Evolutionary conservation across 768 basidiomycete genomes (phyloP), one percentile per base, ranked within the genome.

Genomic region (Phlegmacium glaucopus): DNA sequence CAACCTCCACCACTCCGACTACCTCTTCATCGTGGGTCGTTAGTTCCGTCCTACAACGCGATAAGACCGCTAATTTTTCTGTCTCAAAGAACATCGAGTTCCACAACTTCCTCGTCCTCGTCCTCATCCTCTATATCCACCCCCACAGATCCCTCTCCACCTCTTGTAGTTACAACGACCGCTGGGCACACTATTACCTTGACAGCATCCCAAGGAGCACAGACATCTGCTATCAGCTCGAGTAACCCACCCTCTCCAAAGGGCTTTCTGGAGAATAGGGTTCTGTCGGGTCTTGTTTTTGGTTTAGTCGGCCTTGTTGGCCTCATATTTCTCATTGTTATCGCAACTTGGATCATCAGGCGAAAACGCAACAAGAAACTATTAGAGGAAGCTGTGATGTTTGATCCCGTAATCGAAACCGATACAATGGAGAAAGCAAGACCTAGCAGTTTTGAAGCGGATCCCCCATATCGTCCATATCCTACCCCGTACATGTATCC

Each of bases 191-290:
- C 54, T 22, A 45, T 37, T 18, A 49, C 47, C n/a, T 50, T 56
- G 11, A 52, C 46, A 9, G 38, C 49, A 4, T 17, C 44, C 28
- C 29, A 45, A 22, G 32, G 13, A 17, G 45, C 22, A n/a, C 17
- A 42, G 9, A 39, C 48, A 10, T 18, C 36, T 25, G 9, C 27
- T 3, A 16, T 27, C 17, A 38, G 43, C 37, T 27, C 45, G 3
- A 29, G 13, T 44, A 26, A 46, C 9, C 36, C 51, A 9, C 22
- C 39, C 26, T 27, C 47, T 16, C 32, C 45, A 15, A 47, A 58
- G 18, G 45, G 59, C n/a, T 89, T 90, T 66, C 59, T 88, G 30
- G 64, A 80, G 48, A 83, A 88, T 64, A 85, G 80, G 62, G 69
- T 76, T n/a, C 68, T 82, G n/a, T 75, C 78, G 35, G 79, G 79